Conservation (phyloP, 2,329 filamentous ascomycete genomes). For the Aulographum hederae region DNA sequence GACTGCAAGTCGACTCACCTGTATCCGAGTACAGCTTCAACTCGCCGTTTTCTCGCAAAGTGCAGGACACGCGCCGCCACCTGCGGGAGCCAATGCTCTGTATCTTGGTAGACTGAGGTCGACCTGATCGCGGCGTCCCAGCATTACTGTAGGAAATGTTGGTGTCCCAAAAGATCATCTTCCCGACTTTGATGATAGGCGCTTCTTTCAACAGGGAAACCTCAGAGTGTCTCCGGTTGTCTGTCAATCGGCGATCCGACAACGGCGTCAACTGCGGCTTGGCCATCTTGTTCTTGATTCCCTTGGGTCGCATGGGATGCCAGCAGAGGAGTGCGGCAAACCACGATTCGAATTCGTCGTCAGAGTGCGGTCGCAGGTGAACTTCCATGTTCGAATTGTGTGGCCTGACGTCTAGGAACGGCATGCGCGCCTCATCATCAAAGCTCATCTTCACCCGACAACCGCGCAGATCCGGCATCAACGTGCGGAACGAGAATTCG, state of each 20-base stretch:
- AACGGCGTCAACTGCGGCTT: constrained; percentile 24
- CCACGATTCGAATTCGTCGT: constrained; percentile 59
- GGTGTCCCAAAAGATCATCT: constrained; percentile 63
- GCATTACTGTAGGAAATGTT: constrained; percentile 21
- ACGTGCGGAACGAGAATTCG: constrained; percentile 41
- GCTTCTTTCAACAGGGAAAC: constrained; percentile 44
- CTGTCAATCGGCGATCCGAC: constrained; percentile 16
- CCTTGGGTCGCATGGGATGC: constrained; percentile 52
- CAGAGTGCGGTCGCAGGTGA: constrained; percentile 43
- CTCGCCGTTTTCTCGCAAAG: constrained; percentile 84
- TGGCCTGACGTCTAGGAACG: constrained; percentile 32
- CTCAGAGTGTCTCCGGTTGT: constrained; percentile 29
- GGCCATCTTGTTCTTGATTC: constrained; percentile 33
- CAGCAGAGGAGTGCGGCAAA: constrained; percentile 65
- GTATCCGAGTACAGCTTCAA: constrained; percentile 80
- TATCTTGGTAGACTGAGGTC: constrained; percentile 35
- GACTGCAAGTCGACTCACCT: too few species aligned
- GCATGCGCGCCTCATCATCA: constrained; percentile 27
- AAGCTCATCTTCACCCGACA: constrained; percentile 43
- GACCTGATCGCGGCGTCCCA: constrained; percentile 6
- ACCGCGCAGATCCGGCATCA: constrained; percentile 58
- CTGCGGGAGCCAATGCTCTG: constrained; percentile 40
- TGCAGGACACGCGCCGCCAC: constrained; percentile 83
- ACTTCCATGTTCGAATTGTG: constrained; percentile 40
- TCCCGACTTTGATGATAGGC: constrained; percentile 75